phyloP scores from a whole-genome alignment of 2,329 filamentous ascomycete species.

The Rutstroemia sp. region DNA sequence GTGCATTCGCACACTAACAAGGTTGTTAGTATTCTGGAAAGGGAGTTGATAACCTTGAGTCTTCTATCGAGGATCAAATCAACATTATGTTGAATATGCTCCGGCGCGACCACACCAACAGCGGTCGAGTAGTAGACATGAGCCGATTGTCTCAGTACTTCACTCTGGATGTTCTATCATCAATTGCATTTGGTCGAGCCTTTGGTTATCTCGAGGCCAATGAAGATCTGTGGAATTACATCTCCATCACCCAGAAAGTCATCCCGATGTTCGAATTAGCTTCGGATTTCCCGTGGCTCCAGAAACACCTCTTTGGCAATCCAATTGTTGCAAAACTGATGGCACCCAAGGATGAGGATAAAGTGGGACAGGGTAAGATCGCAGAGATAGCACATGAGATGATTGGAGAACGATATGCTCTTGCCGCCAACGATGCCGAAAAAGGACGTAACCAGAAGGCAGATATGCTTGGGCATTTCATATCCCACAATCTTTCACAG shows the following conservation, averaged over 20 bases:
- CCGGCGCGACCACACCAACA: conserved; percentile 30
- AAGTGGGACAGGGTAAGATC: too few species aligned
- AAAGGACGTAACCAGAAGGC: conserved; percentile 12
- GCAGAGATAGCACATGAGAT: too few species aligned
- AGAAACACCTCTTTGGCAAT: too few species aligned
- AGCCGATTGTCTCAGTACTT: conserved; percentile 46
- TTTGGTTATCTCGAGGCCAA: conserved; percentile 44
- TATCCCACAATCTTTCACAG: conserved; percentile 9
- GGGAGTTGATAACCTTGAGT: conserved; percentile 43
- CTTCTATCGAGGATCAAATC: conserved; percentile 35
- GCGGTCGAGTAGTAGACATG: conserved; percentile 38
- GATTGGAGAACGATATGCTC: too few species aligned
- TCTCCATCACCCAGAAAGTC: conserved; percentile 36
- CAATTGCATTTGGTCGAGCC: conserved; percentile 42
- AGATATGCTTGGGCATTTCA: conserved; percentile 46
- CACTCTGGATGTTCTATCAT: conserved; percentile 46
- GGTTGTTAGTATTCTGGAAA: conserved; percentile 39
- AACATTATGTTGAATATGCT: neutral
- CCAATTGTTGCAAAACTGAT: too few species aligned
- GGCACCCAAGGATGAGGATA: too few species aligned
- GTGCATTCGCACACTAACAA: too few species aligned
- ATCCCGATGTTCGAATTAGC: conserved; percentile 39
- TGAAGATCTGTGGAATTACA: conserved; percentile 41
- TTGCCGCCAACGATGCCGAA: too few species aligned
- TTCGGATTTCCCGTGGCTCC: conserved; percentile 32